Base-by-base conservation (phyloP, 2,329 filamentous ascomycete genomes). In the Claviceps sp. region DNA sequence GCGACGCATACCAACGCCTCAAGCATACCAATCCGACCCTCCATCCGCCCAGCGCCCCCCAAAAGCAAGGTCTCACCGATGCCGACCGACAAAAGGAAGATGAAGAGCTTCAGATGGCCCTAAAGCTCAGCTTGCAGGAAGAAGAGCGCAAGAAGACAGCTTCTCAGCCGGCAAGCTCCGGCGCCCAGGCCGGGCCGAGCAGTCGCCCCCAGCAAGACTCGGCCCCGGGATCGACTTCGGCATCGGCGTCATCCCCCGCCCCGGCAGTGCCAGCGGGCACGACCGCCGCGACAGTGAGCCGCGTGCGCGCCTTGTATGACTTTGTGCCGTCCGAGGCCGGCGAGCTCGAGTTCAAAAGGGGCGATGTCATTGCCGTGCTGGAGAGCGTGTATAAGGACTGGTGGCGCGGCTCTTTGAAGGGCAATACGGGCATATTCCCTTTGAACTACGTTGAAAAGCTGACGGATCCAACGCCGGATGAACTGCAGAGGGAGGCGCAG, bases 361-460 rank as follows among this genome's bases (percentile, higher is more conserved):
- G 93, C 30, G 93, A 98, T 65, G 85, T 97, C 42, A 98, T 98
- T 66, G 91, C 93, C 1, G 93, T 98, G 16, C 76, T 98, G 42
- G 93, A 97, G 69, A 96, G 90, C 1, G 93, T 97, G 1, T 98
- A 94, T 72, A 98, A 97, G 69, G 93, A 98, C 68, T 98, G 93
- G 93, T 98, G 93, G 93, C 91, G 95, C 61, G 93, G 93, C 1
- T 95, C 90, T 43, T 73, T 98, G 54, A 83, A 90, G 64, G 93
- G 93, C 20, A 88, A 96, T 68, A 96, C 89, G 6, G 93, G 93
- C 60, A 98, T 98, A 58, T 98, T 98, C 69, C 93, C 93, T 6
- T 78, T 98, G 58, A 98, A 98, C 71, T 98, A 98, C 63, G 93
- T 98, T 16, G 93, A 98, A 72, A 98, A 98, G 69, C 74, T 98